These are phyloP conservation scores for Penicillium coffeae DNA, from an alignment of 495 filamentous ascomycete species.

Conservation along the genomic window DNA sequence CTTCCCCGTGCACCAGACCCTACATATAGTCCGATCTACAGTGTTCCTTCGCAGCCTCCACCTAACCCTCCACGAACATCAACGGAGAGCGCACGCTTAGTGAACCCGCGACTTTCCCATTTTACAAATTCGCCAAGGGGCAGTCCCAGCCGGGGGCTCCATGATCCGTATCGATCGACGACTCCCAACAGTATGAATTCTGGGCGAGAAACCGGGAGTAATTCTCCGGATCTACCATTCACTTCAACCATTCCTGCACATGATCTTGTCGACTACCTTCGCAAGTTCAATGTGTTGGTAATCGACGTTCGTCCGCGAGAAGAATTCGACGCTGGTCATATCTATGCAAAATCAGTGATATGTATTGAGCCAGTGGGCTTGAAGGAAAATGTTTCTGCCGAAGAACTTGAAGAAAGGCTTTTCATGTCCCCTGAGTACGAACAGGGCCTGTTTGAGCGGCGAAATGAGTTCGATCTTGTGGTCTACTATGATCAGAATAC, in stretches of 20 bases:
- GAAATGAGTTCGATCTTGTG: slow-evolving; percentile 78
- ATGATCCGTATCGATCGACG: slow-evolving; percentile 41
- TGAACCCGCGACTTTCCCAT: slow-evolving; percentile 37
- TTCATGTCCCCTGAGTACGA: slow-evolving; percentile 75
- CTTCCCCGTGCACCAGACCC: slow-evolving; percentile 80
- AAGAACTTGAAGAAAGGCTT: slow-evolving; percentile 77
- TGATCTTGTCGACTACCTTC: slow-evolving; percentile 62
- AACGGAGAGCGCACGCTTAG: slow-evolving; percentile 35
- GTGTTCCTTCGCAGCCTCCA: slow-evolving; percentile 38
- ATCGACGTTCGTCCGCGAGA: slow-evolving; percentile 84
- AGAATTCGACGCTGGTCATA: slow-evolving; percentile 83
- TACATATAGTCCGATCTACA: slow-evolving; percentile 70
- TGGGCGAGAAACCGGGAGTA: slow-evolving; percentile 29
- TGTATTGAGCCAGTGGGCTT: slow-evolving; percentile 85
- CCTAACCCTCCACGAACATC: slow-evolving; percentile 50
- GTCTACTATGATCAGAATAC: slow-evolving; percentile 85
- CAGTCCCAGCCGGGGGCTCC: slow-evolving; percentile 33
- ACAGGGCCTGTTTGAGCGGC: slow-evolving; percentile 65
- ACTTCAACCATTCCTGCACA: slow-evolving; percentile 62
- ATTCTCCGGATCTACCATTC: slow-evolving; percentile 51
- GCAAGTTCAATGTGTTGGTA: slow-evolving; percentile 61
- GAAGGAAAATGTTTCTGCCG: slow-evolving; percentile 75
- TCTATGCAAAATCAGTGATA: slow-evolving; percentile 73
- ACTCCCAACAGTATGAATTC: slow-evolving; percentile 42
- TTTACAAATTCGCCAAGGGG: slow-evolving; percentile 34